Base-by-base conservation (phyloP, 179 eudicot species). In the Monotropa hypopitys region DNA sequence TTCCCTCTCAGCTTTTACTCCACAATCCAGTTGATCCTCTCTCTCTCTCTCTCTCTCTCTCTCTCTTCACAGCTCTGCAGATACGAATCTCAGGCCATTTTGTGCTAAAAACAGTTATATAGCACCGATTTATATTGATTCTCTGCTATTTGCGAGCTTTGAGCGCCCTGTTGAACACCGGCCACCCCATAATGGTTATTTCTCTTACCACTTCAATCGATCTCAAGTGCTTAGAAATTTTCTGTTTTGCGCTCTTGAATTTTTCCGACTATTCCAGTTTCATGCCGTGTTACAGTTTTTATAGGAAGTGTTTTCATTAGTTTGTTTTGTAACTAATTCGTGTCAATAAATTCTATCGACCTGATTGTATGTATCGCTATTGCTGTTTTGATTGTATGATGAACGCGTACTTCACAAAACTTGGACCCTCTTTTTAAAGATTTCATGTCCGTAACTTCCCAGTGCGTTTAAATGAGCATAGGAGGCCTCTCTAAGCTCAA, bases 111-210 rank as follows among this genome's bases (percentile, higher is more conserved):
- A 50, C 20, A 16, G 18, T 50, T 4, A 18, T 21, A 54, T 33
- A 65, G 20, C 66, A 54, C 4, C 20, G 13, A 16, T 32, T 33
- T 10, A 1, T 74, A 0, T 7, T 18, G 67, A 57, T 57, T 23
- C 23, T 23, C 28, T n/a, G 38, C 26, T 12, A 75, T 43, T 49
- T 61, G 35, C n/a, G 70, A 61, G 26, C 18, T 38, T 74, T 57
- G 28, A 61, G 62, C 20, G 15, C 6, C 62, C 68, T 40, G 67
- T 26, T 40, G 33, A 74, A 12, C 65, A 23, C 68, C 12, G 13
- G 40, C 28, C 54, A 42, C 13, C 47, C 26, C 56, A 40, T 12
- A 16, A 75, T 75, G 77, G 77, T 75, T 43, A 43, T 70, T 61
- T 38, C 23, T 26, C 30, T 59, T 26, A 57, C 53, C 40, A 59